These are phyloP conservation scores for Volvariella surrecta DNA, from an alignment of 1,284 basidiomycete genomes.

Conservation along the genomic window DNA sequence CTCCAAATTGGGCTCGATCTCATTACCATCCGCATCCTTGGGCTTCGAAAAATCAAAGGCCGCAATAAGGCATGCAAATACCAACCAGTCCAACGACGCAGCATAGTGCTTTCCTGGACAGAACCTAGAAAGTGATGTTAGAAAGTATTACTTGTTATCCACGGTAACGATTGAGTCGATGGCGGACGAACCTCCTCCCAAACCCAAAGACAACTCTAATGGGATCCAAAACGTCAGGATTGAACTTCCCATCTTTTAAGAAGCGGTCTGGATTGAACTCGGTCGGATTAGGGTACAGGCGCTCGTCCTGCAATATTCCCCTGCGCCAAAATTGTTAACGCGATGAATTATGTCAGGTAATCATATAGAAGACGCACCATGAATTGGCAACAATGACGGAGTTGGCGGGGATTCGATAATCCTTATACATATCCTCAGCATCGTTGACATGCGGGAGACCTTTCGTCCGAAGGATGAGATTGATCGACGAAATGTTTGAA, in stretches of 20 bases:
- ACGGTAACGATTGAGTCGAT: too few relatives aligned
- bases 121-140: conserved; percentile 6
- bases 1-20: conserved; percentile 18
- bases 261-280: conserved; percentile 29
- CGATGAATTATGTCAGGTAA: not conserved
- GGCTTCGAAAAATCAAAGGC: conserved; percentile 25
- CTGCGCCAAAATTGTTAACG: conserved; percentile 9
- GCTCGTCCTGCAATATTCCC: conserved; percentile 30
- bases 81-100: conserved; percentile 25
- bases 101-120: conserved; percentile 29
- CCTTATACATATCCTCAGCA: conserved; percentile 20
- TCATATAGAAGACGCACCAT: conserved; percentile 11
- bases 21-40: conserved; percentile 17
- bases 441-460: conserved; percentile 17
- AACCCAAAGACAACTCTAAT: conserved; percentile 20
- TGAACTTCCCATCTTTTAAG: conserved; percentile 21
- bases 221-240: conserved; percentile 20
- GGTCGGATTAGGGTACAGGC: conserved; percentile 26
- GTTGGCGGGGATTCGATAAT: conserved; percentile 20
- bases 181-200: conserved; percentile 21
- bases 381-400: conserved; percentile 19
- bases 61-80: conserved; percentile 27
- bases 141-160: too few relatives aligned
- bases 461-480: conserved; percentile 1
- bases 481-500: not conserved